Base-by-base conservation (phyloP, 805 yeast species). In the Kodamaea jinghongensis region DNA sequence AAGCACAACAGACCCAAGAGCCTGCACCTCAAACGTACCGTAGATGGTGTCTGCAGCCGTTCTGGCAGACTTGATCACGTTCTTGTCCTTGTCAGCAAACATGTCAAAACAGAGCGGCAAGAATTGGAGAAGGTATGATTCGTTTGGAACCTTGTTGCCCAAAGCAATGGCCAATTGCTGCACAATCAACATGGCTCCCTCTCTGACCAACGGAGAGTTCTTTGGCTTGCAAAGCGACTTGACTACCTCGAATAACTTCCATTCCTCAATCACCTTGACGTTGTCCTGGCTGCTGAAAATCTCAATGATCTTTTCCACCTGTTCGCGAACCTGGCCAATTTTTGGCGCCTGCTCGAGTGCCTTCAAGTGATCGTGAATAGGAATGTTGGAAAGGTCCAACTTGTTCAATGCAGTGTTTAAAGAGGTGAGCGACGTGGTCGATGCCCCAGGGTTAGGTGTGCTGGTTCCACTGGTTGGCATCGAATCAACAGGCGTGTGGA, bases 61-160 rank as follows among this genome's bases (percentile, higher is more conserved):
- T 60, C 82, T 87, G n/a, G 96, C 95, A 28, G 95, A 83, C 58
- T 95, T 79, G 60, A 81, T 80, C 32, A 91, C 93, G 35, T 81
- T 76, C 58, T 78, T 83, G 54, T 91, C 98, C 64, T 91, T 93
- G 54, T 93, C 98, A 35, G 91, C 80, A 42, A 79, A 71, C 29
- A 80, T 68, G 55, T 89, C 96, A 37, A 83, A 76, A 11, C 86
- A 83, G 3, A 75, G 54, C 4, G 78, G 69, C 43, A 89, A 68
- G 29, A 84, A 73, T 39, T 77, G 81, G 25, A 83, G 61, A 41
- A 91, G 70, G 56, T 80, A 81, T 3, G 88, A 83, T 63, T 89
- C 96, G 40, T 75, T 76, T 17, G 95, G 91, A 15, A 31, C 26
- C 28, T 85, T 67, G 28, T 85, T 83, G 13, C 83, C 81, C 49